Conservation (phyloP, 352 stramenopile species). For the Phytophthora kernoviae region DNA sequence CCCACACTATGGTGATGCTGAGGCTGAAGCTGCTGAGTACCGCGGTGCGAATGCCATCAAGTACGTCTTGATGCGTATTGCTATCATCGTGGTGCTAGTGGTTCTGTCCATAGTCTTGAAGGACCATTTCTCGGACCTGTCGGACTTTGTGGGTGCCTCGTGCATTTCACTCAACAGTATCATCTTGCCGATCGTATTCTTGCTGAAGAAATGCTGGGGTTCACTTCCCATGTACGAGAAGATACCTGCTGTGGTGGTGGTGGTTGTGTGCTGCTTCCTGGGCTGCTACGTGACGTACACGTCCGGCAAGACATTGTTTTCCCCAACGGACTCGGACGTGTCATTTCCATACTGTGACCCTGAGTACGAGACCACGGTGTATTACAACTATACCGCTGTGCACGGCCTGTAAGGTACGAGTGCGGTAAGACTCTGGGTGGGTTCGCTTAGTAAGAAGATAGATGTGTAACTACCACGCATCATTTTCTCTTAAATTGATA, state of each 20-base stretch:
- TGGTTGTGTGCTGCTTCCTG: slow-evolving; percentile 18
- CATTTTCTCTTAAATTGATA: too few relatives aligned
- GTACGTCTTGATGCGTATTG: slow-evolving; percentile 41
- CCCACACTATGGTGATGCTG: slow-evolving; percentile 21
- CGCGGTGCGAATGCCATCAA: slow-evolving; percentile 35
- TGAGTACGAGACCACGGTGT: slow-evolving; percentile 27
- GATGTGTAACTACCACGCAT: too few relatives aligned
- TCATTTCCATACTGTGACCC: slow-evolving; percentile 24
- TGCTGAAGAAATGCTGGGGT: slow-evolving; percentile 30
- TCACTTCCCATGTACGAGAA: slow-evolving; percentile 25
- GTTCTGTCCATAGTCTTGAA: slow-evolving; percentile 46
- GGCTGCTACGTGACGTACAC: slow-evolving; percentile 31
- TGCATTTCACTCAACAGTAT: slow-evolving; percentile 53
- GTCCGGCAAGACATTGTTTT: slow-evolving; percentile 24
- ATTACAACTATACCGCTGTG: slow-evolving; percentile 33
- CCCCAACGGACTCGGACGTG: slow-evolving; percentile 20
- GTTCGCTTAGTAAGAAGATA: background rate
- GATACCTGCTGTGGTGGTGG: slow-evolving; percentile 11
- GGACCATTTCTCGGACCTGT: slow-evolving; percentile 46
- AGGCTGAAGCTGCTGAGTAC: slow-evolving; percentile 34
- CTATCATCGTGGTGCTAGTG: slow-evolving; percentile 39
- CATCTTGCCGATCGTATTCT: slow-evolving; percentile 30
- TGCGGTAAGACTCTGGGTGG: background rate
- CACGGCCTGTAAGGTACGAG: background rate
- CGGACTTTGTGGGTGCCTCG: slow-evolving; percentile 49